Evolutionary conservation across 148 eudicot genomes (phyloP).

Genomic region (Spergularia bocconei): DNA sequence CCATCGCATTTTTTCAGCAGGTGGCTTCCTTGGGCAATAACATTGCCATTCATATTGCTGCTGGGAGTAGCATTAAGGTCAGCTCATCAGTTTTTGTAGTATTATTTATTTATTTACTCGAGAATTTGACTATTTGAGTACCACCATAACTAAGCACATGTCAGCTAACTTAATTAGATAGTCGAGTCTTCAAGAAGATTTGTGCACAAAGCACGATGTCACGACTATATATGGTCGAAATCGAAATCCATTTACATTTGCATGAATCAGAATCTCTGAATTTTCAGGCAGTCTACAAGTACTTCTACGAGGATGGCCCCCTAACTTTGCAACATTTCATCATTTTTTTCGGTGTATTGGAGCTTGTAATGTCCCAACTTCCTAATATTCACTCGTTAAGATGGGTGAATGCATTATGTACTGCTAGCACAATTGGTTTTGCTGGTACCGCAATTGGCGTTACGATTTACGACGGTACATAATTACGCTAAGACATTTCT

Average conservation of each 20-base stretch:
- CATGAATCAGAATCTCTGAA: no score
- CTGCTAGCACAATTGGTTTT: slow-evolving; percentile 17
- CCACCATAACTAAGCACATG: no score
- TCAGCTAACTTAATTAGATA: no score
- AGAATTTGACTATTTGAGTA: no score
- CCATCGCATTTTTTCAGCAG: not conserved
- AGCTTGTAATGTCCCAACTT: slow-evolving; percentile 2
- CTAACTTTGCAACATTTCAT: slow-evolving; percentile 15
- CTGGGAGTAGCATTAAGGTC: slow-evolving; percentile 6
- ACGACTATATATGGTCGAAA: no score
- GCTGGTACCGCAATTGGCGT: not conserved
- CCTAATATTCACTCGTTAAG: slow-evolving; percentile 9
- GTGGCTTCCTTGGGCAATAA: slow-evolving; percentile 12
- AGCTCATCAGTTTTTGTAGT: not conserved
- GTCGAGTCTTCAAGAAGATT: no score
- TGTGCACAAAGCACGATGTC: no score
- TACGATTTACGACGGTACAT: slow-evolving; percentile 12
- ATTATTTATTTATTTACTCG: no score
- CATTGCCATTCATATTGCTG: slow-evolving; percentile 9
- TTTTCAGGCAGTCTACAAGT: slow-evolving; percentile 10
- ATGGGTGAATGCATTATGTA: slow-evolving; percentile 11
- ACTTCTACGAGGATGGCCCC: not conserved
- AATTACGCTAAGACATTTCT: not conserved
- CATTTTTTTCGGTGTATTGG: slow-evolving; percentile 2
- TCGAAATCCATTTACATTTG: no score